Evolutionary conservation across 2,329 filamentous ascomycete genomes (phyloP).

Genomic region (Exophiala sp.): DNA sequence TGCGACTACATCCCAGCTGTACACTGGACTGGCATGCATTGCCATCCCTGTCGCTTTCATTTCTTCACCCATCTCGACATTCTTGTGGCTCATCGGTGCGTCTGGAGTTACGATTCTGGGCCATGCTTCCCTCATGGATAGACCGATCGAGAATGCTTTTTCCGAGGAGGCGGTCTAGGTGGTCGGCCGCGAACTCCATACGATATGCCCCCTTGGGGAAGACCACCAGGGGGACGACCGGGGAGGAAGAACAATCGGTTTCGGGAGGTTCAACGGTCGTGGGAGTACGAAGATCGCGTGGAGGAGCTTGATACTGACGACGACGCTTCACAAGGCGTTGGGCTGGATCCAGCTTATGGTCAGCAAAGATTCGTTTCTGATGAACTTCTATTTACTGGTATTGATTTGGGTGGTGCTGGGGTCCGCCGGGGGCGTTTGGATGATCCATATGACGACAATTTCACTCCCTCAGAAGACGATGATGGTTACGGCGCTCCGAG

Average conservation of each 20-base stretch:
- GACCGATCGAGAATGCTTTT: constrained; percentile 99
- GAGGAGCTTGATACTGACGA: constrained; percentile 39
- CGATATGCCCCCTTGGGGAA: constrained; percentile 87
- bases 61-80: constrained; percentile 75
- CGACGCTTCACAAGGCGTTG: constrained; percentile 53
- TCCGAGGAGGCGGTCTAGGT: constrained; percentile 99
- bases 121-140: constrained; percentile 93
- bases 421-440: constrained; percentile 42
- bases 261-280: constrained; percentile 46
- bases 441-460: constrained; percentile 46
- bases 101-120: constrained; percentile 89
- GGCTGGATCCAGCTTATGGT: constrained; percentile 44
- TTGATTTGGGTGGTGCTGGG: constrained; percentile 48
- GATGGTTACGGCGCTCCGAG: constrained; percentile 51
- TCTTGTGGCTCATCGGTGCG: constrained; percentile 93
- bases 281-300: constrained; percentile 42
- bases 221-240: constrained; percentile 84
- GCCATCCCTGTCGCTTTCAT: constrained; percentile 78
- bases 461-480: constrained; percentile 42
- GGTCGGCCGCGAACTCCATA: constrained; percentile 99
- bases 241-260: constrained; percentile 56
- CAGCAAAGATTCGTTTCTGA: constrained; percentile 51
- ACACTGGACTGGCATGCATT: constrained; percentile 77
- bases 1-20: constrained; percentile 86
- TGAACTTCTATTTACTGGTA: constrained; percentile 56